Base-by-base conservation (phyloP, 176 grass and related monocot species). In the Miscanthus lutarioriparius region DNA sequence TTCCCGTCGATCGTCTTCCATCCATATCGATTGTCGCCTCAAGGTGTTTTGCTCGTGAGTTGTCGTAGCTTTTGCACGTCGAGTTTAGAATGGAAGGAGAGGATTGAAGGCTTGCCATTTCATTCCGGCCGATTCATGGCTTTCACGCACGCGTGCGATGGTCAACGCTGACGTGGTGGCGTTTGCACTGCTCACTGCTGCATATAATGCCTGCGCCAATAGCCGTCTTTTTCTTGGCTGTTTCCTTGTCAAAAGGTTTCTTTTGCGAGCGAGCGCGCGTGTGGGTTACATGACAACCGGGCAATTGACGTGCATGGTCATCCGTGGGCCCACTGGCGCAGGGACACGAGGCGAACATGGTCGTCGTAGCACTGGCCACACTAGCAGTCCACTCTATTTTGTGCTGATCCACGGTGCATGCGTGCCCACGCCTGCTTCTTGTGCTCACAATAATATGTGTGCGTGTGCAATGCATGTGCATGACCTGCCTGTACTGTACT, bases 141-240 rank as follows among this genome's bases (percentile, higher is more conserved):
- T 37, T 70, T 15, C 28, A 25, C 59, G 63, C 49, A 22, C 22
- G 51, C 22, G 10, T 10, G 22, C 14, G 9, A 6, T 13, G 15
- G 87, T 85, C 87, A 85, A 89, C 73, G 64, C 23, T 70, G 71
- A 41, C 4, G 44, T 22, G 40, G n/a, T 53, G 22, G 67, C 77
- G 70, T 80, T 69, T 62, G 61, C 0, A 59, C 38, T 75, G 58
- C 56, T 80, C 0, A 27, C 48, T 69, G 59, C 45, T 70, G 56
- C 61, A 48, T 25, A 62, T 75, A 82, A 85, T 84, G 82, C 58
- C n/a, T 44, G 26, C 67, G 35, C 17, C 35, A 66, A 73, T 16
- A 3, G 0, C 2, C 10, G 2, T 48, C 14, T 49, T 38, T 71
- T 56, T 26, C 14, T 10, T 53, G 53, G 33, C 32, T 27, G 58